These are phyloP conservation scores for Fusarium clavum DNA, from an alignment of 2,329 filamentous ascomycete genomes.

Conservation along the genomic window DNA sequence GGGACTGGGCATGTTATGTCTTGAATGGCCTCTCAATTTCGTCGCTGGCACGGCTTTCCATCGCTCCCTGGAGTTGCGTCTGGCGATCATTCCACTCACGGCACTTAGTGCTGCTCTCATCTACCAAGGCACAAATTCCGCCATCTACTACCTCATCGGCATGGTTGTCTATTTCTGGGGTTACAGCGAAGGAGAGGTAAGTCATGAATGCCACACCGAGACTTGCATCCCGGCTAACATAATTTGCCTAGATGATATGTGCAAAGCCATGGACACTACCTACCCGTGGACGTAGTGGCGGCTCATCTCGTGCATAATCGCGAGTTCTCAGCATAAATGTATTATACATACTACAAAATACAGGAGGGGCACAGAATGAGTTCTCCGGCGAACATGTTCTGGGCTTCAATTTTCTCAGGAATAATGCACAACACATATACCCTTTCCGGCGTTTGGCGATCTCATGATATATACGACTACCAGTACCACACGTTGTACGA, in stretches of 20 bases:
- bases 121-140: constrained; percentile 93
- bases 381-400: constrained; percentile 14
- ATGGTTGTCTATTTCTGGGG: constrained; percentile 95
- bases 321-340: constrained; percentile 20
- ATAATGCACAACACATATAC: constrained; percentile 26
- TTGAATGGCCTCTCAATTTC: constrained; percentile 89
- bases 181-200: constrained; percentile 95
- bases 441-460: constrained; percentile 30
- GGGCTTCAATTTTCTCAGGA: constrained; percentile 13
- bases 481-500: constrained; percentile 6
- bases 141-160: constrained; percentile 89
- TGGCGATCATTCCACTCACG: constrained; percentile 84
- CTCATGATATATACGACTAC: constrained; percentile 36
- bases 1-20: constrained; percentile 80
- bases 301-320: constrained; percentile 39
- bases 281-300: constrained; percentile 57
- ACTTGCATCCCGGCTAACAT: constrained; percentile 15
- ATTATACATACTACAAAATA: constrained; percentile 32
- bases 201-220: constrained; percentile 44
- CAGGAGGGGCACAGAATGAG: constrained; percentile 5
- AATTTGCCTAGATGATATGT: constrained; percentile 69
- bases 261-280: constrained; percentile 77
- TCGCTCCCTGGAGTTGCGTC: constrained; percentile 85
- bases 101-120: constrained; percentile 80
- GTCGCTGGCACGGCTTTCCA: constrained; percentile 84